Base-by-base conservation (phyloP, 352 stramenopile genomes). In the Phytophthora podocarpi region DNA sequence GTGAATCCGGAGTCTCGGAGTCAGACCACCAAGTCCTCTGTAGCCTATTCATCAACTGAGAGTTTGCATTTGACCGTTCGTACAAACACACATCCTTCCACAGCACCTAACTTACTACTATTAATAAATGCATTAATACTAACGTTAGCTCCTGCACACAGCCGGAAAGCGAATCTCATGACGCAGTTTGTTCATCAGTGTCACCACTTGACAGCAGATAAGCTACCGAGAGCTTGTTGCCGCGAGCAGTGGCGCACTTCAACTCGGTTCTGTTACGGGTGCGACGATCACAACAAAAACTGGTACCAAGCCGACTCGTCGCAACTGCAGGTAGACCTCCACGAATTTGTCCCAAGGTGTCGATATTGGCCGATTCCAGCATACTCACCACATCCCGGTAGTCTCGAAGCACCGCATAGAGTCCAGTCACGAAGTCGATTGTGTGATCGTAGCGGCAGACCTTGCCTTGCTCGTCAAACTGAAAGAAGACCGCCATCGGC, bases 381-480 rank as follows among this genome's bases (percentile, higher is more conserved):
- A 53, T 51, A 27, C 20, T 59, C 16, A n/a, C 42, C 24, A 73
- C 65, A 13, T 70, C 65, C 16, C 20, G 18, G 43, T 59, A 70
- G 53, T 66, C 23, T 16, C 37, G 41, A 16, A 73, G 45, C 10
- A 59, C 53, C 16, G 10, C 10, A 21, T 66, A 47, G 0, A 73
- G 54, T 12, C 59, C 65, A 46, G 36, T 34, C 26, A 67, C 59
- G 8, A 74, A 67, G 32, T 74, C 59, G 15, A 74, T 43, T 1
- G 10, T 53, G 3, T 50, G 37, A 6, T 66, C 59, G 26, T 63
- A 70, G 20, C 53, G 45, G 6, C 32, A 45, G 4, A 74, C 31
- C 43, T 70, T 67, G n/a, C 65, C 65, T 41, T 63, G 65, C 7
- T 61, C 53, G 15, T 74, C 59, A 24, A 74, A 74, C 16, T 74